A percentile compares a stretch with the other conserved stretches of the same genome.
Evolutionary conservation across 345 rosid genomes (phyloP).

Genomic region (Gossypium ekmanianum): DNA sequence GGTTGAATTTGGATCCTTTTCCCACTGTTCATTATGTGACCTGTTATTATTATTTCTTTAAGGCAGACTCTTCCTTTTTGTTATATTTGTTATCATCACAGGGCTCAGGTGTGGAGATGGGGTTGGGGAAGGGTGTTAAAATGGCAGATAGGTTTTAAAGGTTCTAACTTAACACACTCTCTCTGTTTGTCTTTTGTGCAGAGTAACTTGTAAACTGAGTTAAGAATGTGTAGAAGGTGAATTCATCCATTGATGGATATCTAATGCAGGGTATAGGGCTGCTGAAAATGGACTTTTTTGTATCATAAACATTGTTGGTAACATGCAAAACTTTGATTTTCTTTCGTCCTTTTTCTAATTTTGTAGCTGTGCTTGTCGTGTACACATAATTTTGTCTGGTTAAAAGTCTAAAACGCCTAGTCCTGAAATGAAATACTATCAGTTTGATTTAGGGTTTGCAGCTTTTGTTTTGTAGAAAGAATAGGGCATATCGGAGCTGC

Average conservation of each 20-base stretch:
- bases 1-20: neutral
- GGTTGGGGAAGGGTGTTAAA: neutral
- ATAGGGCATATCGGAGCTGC: neutral
- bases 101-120: neutral
- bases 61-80: neutral
- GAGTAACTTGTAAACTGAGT: conserved; percentile 38
- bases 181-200: conserved; percentile 27
- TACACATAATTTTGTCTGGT: neutral
- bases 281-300: conserved; percentile 33
- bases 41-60: neutral
- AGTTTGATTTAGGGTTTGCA: conserved; percentile 20
- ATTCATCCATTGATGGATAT: conserved; percentile 28
- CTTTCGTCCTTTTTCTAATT: conserved; percentile 7
- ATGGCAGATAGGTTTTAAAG: neutral
- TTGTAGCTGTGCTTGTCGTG: conserved; percentile 14
- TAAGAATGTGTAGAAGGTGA: conserved; percentile 34
- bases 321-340: conserved; percentile 21
- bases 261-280: conserved; percentile 33
- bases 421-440: neutral
- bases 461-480: conserved; percentile 23
- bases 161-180: neutral
- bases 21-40: neutral
- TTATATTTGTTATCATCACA: neutral
- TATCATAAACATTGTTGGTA: conserved; percentile 34
- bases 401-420: conserved; percentile 19